Percentiles rank a stretch among this genome's conserved stretches.
Conservation (phyloP, 2,329 filamentous ascomycete species). For the Coniochaeta sp. region DNA sequence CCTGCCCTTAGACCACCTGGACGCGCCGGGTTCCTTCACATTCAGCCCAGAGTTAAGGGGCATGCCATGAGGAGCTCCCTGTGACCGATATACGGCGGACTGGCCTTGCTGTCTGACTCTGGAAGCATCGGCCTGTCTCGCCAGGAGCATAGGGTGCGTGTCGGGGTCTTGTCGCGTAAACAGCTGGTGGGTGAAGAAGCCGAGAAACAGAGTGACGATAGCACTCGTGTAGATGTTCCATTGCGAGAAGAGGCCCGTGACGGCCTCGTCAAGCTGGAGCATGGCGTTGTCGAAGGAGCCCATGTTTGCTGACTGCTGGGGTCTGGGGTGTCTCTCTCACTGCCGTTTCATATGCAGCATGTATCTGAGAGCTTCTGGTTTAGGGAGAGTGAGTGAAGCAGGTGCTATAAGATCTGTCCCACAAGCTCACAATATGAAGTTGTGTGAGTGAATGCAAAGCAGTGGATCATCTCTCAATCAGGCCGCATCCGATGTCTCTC, state of each 20-base stretch:
- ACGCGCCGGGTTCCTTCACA: constrained; percentile 71
- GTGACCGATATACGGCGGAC: constrained; percentile 78
- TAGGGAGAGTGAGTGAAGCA: neutral
- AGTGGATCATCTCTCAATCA: neutral
- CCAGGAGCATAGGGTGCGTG: constrained; percentile 84
- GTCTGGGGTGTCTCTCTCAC: neutral
- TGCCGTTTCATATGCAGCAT: neutral
- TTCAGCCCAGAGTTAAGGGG: constrained; percentile 70
- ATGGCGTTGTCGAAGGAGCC: constrained; percentile 45
- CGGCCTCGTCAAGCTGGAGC: constrained; percentile 62
- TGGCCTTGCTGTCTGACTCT: constrained; percentile 77
- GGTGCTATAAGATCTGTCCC: neutral
- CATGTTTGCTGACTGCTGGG: constrained; percentile 9
- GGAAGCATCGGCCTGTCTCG: constrained; percentile 72
- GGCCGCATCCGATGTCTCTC: neutral
- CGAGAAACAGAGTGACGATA: constrained; percentile 59
- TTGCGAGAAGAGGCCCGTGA: constrained; percentile 63
- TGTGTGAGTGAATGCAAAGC: neutral
- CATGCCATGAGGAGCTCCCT: constrained; percentile 78
- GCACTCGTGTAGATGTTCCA: constrained; percentile 79
- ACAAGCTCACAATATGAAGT: neutral
- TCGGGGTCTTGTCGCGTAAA: constrained; percentile 73
- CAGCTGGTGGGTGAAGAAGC: constrained; percentile 64
- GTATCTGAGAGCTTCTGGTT: neutral
- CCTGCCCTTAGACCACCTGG: constrained; percentile 76